Percentiles rank a stretch among this genome's conserved stretches.
Conservation (phyloP, 1,284 basidiomycete species). For the Sanguinoderma infundibulare region DNA sequence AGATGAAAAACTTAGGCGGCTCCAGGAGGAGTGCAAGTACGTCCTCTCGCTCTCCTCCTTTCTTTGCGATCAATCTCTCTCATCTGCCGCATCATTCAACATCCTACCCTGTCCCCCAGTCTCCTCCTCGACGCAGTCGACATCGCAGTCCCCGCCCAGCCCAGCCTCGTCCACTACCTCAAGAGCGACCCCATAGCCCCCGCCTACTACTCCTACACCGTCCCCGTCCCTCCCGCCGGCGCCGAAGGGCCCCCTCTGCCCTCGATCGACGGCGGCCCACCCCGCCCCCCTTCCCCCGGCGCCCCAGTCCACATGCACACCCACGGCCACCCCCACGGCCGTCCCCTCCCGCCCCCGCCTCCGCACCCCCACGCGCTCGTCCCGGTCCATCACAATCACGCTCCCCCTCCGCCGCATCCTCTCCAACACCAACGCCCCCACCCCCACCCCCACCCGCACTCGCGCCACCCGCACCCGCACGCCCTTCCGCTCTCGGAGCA, state of each 20-base stretch:
- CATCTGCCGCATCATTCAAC: background rate
- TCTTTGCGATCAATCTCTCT: background rate
- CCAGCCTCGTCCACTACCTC: constrained; percentile 35
- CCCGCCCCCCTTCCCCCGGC: constrained; percentile 1
- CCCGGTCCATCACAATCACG: background rate
- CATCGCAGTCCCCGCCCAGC: constrained; percentile 37
- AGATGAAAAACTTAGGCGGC: constrained; percentile 51
- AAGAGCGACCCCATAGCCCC: constrained; percentile 34
- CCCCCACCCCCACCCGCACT: too few relatives aligned
- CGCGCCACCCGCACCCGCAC: too few relatives aligned
- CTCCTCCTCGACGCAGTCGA: constrained; percentile 38
- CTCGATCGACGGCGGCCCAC: constrained; percentile 6
- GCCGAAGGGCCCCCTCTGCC: constrained; percentile 12
- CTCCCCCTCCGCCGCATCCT: background rate
- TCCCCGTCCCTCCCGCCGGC: constrained; percentile 23
- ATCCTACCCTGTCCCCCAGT: constrained; percentile 14
- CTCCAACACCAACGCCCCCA: too few relatives aligned
- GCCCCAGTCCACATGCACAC: background rate
- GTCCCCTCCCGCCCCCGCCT: background rate
- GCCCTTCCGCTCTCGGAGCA: background rate
- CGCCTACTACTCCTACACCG: constrained; percentile 32
- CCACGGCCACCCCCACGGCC: background rate
- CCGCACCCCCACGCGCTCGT: constrained; percentile 1
- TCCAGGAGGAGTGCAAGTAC: constrained; percentile 65
- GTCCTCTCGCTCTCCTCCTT: constrained; percentile 25